Percentiles rank a stretch among this genome's conserved stretches.
phyloP scores from a whole-genome alignment of 2,329 filamentous ascomycete genomes.

The Ceratocystis harringtonii region DNA sequence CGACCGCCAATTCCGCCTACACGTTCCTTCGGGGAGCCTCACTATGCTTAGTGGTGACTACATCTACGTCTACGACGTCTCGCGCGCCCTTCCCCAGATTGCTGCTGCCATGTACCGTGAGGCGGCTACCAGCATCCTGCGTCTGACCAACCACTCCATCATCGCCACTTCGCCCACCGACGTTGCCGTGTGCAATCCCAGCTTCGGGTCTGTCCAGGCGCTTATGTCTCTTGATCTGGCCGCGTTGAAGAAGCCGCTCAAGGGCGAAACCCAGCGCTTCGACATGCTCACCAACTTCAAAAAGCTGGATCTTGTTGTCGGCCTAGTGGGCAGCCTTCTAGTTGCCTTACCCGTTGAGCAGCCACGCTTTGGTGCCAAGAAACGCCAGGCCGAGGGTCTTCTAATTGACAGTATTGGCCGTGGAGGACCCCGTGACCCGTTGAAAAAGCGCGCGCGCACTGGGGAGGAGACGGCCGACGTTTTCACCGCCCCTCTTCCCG shows the following conservation, averaged over 20 bases:
- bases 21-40: constrained; percentile 48
- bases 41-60: constrained; percentile 40
- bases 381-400: constrained; percentile 42
- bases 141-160: constrained; percentile 51
- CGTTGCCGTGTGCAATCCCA: constrained; percentile 52
- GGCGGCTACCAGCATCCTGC: constrained; percentile 45
- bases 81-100: constrained; percentile 44
- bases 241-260: constrained; percentile 24
- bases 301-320: constrained; percentile 51
- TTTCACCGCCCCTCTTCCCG: constrained; percentile 28
- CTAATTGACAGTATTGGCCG: constrained; percentile 62
- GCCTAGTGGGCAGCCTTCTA: constrained; percentile 46
- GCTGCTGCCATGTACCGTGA: constrained; percentile 38
- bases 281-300: constrained; percentile 47
- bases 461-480: constrained; percentile 2
- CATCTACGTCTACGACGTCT: constrained; percentile 49
- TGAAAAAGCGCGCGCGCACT: background rate
- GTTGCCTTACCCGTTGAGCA: constrained; percentile 55
- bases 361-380: constrained; percentile 37
- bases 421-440: constrained; percentile 32
- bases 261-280: constrained; percentile 25
- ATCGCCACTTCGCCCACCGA: constrained; percentile 43
- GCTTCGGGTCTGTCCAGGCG: constrained; percentile 47
- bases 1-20: constrained; percentile 35
- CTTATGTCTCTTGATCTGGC: constrained; percentile 32